Conservation (phyloP, 2,329 filamentous ascomycete genomes). For the Epichloe amarillans region DNA sequence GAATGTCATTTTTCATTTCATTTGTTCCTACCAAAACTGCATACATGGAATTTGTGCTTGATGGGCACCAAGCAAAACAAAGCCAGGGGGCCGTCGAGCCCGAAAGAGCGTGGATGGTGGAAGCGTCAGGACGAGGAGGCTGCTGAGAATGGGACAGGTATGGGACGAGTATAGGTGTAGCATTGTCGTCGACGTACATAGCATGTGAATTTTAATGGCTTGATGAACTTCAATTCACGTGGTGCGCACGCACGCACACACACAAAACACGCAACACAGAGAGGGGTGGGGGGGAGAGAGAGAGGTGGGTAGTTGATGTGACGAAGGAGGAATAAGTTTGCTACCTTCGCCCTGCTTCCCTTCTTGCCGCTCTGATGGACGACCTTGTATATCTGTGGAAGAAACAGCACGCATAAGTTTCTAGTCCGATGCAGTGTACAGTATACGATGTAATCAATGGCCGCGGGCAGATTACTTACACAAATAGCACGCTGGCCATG, state of each 20-base stretch:
- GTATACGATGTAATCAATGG: background rate
- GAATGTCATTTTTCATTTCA: background rate
- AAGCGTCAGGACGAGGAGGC: background rate
- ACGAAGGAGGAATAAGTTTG: background rate
- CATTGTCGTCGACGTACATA: slow-evolving; percentile 7
- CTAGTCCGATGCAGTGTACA: background rate
- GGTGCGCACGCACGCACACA: background rate
- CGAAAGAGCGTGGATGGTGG: background rate
- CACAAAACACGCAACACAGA: too few relatives aligned
- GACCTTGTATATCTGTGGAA: slow-evolving; percentile 25
- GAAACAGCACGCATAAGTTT: background rate
- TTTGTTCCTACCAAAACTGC: background rate
- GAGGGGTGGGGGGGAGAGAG: too few relatives aligned
- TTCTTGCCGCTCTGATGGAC: slow-evolving; percentile 25
- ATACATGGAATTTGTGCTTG: background rate
- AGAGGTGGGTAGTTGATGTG: background rate
- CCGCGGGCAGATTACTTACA: slow-evolving; percentile 16
- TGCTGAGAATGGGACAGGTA: background rate
- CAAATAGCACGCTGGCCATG: slow-evolving; percentile 38
- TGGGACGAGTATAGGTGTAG: slow-evolving; percentile 6
- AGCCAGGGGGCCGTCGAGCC: background rate
- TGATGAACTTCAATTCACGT: background rate
- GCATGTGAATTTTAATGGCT: slow-evolving; percentile 4
- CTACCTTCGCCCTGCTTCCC: slow-evolving; percentile 15
- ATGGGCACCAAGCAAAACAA: background rate